Percentiles rank a stretch among this genome's conserved stretches.
phyloP scores from a whole-genome alignment of 257 asterid species.

The Solanum neorickii region DNA sequence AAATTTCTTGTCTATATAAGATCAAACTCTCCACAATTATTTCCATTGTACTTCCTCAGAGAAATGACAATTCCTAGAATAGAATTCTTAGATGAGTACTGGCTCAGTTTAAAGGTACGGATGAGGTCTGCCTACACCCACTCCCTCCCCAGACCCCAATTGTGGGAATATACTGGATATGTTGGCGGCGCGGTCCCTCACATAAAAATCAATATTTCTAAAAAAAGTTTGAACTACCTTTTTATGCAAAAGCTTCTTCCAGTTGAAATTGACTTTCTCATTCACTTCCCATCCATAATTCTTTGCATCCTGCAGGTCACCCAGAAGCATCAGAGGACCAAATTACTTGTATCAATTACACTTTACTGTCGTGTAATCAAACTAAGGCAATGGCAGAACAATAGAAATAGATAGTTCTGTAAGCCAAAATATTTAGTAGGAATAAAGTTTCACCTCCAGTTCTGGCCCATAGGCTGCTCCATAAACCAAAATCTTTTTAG shows the following conservation, averaged over 20 bases:
- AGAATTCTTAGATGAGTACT: not conserved
- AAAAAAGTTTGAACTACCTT: conserved; percentile 34
- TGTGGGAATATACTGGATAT: not conserved
- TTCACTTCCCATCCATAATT: conserved; percentile 91
- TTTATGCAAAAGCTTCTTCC: conserved; percentile 94
- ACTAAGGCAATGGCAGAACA: not conserved
- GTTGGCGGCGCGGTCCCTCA: not conserved
- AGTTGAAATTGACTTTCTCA: conserved; percentile 65
- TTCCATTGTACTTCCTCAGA: not conserved
- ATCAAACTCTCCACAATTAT: not conserved
- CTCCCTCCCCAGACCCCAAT: not conserved
- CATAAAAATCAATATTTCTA: not conserved
- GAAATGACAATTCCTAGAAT: not conserved
- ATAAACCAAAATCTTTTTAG: conserved; percentile 95
- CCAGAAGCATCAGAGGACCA: not conserved
- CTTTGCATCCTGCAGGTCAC: conserved; percentile 74
- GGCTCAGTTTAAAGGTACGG: not conserved
- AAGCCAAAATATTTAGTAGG: not conserved
- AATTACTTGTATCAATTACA: not conserved
- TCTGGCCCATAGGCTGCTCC: conserved; percentile 97
- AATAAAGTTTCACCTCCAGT: conserved; percentile 53
- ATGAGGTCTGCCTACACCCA: not conserved
- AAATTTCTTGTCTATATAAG: not conserved
- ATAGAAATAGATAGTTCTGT: not conserved
- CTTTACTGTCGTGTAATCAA: not conserved